Evolutionary conservation across 345 rosid species (phyloP).

Genomic region (Jatropha curcas): DNA sequence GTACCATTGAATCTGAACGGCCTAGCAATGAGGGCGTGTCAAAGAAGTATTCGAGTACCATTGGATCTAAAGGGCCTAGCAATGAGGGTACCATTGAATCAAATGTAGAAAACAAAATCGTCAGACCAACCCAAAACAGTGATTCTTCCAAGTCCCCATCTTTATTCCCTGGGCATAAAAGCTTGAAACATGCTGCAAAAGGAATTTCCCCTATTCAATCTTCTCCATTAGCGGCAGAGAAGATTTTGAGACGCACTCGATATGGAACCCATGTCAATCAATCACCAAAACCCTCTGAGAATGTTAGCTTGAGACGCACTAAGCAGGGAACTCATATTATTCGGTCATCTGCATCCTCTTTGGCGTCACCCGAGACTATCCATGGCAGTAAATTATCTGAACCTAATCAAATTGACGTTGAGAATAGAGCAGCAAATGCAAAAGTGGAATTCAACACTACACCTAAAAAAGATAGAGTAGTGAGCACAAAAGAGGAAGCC

Average conservation of each 20-base stretch:
- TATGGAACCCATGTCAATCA: slow-evolving; percentile 21
- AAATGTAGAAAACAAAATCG: slow-evolving; percentile 6
- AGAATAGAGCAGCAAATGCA: slow-evolving; percentile 16
- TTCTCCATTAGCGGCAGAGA: slow-evolving; percentile 16
- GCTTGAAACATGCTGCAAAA: slow-evolving; percentile 8
- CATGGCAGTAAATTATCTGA: slow-evolving; percentile 2
- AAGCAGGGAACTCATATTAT: background rate
- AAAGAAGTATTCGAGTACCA: slow-evolving; percentile 5
- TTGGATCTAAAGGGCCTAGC: background rate
- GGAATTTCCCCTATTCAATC: background rate
- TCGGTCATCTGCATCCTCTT: slow-evolving; percentile 8
- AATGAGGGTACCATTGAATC: background rate
- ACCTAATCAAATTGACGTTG: slow-evolving; percentile 18
- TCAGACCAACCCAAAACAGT: background rate
- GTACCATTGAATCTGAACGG: background rate
- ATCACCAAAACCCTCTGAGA: slow-evolving; percentile 17
- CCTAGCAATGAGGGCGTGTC: background rate
- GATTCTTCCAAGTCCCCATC: background rate
- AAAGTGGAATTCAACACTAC: slow-evolving; percentile 23
- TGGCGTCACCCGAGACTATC: slow-evolving; percentile 1
- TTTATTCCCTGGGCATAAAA: background rate
- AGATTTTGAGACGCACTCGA: slow-evolving; percentile 23
- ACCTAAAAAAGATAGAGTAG: slow-evolving; percentile 32
- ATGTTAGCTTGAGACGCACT: slow-evolving; percentile 17
- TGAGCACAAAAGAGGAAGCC: slow-evolving; percentile 22